Base-by-base conservation (phyloP, 768 basidiomycete genomes). In the Macrocybe gigantea region DNA sequence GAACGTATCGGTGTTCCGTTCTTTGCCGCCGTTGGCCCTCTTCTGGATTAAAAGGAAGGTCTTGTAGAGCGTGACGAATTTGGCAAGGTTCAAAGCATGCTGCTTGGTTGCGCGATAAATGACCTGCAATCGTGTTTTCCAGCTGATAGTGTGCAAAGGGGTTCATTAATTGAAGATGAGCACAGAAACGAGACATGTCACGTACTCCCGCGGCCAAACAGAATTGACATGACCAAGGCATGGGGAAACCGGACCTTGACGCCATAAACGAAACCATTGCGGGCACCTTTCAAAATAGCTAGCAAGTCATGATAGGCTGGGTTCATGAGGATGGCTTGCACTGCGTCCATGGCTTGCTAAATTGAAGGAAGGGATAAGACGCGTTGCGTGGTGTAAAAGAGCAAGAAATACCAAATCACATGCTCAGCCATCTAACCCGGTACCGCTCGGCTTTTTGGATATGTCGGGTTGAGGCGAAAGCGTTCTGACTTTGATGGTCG, bases 1-100 rank as follows among this genome's bases (percentile, higher is more conserved):
- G 62, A 99, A 95, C 29, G 91, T 87, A 64, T 99, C 96, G 7
- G 76, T 66, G 51, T 72, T 75, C 38, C 91, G 77, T 60, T 85
- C 79, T 68, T 94, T 95, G 10, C 92, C 93, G 11, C 80, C 77
- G 62, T 91, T 92, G 35, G 73, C 59, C 63, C 79, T 88, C 66
- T 77, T 82, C 72, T 98, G 96, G 10, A 95, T 52, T 33, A 98
- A 69, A 45, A 98, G 65, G 37, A 91, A 64, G 6, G 80, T 68
- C 74, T 98, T 99, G 83, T 97, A 98, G 38, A 96, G 63, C 8
- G 93, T 78, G 33, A 96, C 96, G 60, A 97, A 99, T 67, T 89
- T 88, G 37, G 92, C 91, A 30, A 99, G 80, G 63, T 94, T 96
- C 52, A 86, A 61, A 8, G 93, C 90, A 65, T 98, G 95, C 47